These are phyloP conservation scores for Plenodomus tracheiphilus DNA, from an alignment of 2,329 filamentous ascomycete species.

Conservation along the genomic window DNA sequence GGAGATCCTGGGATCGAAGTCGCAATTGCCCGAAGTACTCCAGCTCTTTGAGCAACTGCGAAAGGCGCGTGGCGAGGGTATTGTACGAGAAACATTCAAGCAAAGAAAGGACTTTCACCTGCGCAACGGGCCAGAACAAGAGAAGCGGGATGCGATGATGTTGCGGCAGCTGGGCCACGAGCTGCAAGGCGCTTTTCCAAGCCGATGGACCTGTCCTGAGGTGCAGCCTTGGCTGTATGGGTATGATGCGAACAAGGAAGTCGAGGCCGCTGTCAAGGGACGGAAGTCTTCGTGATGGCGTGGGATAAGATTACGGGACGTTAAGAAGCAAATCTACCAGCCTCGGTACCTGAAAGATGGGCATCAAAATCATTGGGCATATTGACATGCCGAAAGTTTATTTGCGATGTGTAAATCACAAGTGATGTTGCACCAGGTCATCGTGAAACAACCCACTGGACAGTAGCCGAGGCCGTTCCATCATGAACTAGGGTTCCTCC, in stretches of 20 bases:
- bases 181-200: constrained; percentile 60
- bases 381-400: not conserved
- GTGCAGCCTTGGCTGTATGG: constrained; percentile 43
- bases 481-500: not conserved
- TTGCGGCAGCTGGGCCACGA: constrained; percentile 58
- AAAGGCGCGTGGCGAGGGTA: constrained; percentile 56
- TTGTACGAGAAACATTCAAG: constrained; percentile 66
- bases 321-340: not conserved
- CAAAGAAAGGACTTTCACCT: constrained; percentile 48
- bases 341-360: not conserved
- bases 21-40: constrained; percentile 44
- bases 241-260: constrained; percentile 39
- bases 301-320: not conserved
- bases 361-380: not conserved
- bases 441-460: constrained; percentile 7
- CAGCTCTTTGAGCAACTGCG: constrained; percentile 51
- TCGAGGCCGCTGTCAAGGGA: constrained; percentile 20
- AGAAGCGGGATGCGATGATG: constrained; percentile 61
- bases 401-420: not conserved
- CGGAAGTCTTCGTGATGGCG: not conserved
- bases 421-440: constrained; percentile 1
- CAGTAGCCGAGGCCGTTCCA: constrained; percentile 3
- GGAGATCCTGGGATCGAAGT: constrained; percentile 15
- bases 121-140: constrained; percentile 59
- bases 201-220: constrained; percentile 55